A percentile compares a stretch with the other conserved stretches of the same genome.
These are phyloP conservation scores for Pichia exigua DNA, from an alignment of 805 yeast species.

Conservation along the genomic window DNA sequence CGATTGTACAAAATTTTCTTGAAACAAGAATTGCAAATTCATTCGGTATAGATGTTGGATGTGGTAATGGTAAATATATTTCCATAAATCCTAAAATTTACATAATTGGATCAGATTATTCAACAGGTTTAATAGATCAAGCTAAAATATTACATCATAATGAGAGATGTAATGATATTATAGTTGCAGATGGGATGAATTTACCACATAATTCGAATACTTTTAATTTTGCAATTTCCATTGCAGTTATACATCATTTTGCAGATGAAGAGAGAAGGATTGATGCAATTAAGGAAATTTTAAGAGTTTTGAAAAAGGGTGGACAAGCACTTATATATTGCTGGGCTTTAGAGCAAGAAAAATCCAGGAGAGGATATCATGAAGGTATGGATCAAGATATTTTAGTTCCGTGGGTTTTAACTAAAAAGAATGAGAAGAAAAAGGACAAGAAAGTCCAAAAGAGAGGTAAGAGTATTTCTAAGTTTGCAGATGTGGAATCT, in stretches of 20 bases:
- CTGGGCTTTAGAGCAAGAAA: conserved; percentile 94
- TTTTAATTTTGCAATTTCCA: conserved; percentile 81
- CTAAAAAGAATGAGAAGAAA: conserved; percentile 34
- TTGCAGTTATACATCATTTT: conserved; percentile 95
- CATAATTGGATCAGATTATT: conserved; percentile 69
- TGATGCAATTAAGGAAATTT: conserved; percentile 62
- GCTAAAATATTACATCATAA: conserved; percentile 37
- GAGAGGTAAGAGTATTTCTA: conserved; percentile 16
- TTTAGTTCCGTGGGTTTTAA: conserved; percentile 90
- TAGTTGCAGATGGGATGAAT: conserved; percentile 74
- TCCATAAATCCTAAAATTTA: conserved; percentile 59
- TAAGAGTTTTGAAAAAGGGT: conserved; percentile 42
- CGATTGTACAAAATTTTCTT: conserved; percentile 74
- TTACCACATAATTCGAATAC: conserved; percentile 45
- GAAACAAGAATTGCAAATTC: conserved; percentile 40
- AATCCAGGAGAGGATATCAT: conserved; percentile 81
- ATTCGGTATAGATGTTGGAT: conserved; percentile 88
- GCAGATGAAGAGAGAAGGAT: conserved; percentile 75
- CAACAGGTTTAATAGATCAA: conserved; percentile 60
- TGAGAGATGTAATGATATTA: conserved; percentile 39
- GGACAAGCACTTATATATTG: conserved; percentile 81
- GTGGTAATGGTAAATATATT: conserved; percentile 94
- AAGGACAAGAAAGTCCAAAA: not conserved
- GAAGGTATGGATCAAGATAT: conserved; percentile 92
- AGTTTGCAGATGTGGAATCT: conserved; percentile 3